phyloP scores from a whole-genome alignment of 2,329 filamentous ascomycete genomes.

The Microcyclosporella mali region DNA sequence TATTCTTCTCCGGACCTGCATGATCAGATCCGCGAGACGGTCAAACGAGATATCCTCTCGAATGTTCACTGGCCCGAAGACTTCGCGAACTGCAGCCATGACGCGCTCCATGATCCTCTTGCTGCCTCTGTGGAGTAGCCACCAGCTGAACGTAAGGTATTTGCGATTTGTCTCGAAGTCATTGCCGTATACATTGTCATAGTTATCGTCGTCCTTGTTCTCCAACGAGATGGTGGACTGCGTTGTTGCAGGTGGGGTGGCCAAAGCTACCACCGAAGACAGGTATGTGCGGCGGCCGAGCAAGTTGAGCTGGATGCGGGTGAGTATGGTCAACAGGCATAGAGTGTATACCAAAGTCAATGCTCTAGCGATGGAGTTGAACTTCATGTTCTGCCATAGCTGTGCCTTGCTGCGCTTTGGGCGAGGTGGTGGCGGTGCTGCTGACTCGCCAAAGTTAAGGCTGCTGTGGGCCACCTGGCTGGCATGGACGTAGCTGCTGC shows the following conservation, averaged over 20 bases:
- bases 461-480: conserved; percentile 60
- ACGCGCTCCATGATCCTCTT: conserved; percentile 74
- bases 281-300: conserved; percentile 92
- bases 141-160: conserved; percentile 97
- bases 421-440: conserved; percentile 34
- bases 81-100: conserved; percentile 75
- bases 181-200: conserved; percentile 75
- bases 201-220: conserved; percentile 84
- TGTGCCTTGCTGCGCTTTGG: conserved; percentile 81
- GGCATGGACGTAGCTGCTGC: conserved; percentile 75
- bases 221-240: conserved; percentile 79
- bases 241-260: conserved; percentile 58
- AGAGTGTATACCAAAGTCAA: conserved; percentile 91
- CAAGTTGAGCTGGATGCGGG: conserved; percentile 91
- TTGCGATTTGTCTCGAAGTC: conserved; percentile 95
- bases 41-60: conserved; percentile 81
- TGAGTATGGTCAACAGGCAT: conserved; percentile 81
- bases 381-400: conserved; percentile 95
- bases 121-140: conserved; percentile 89
- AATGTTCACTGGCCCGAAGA: conserved; percentile 83
- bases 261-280: conserved; percentile 87
- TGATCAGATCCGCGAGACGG: conserved; percentile 69
- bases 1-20: conserved; percentile 76
- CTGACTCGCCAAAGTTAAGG: conserved; percentile 10
- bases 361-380: conserved; percentile 83